Percentiles rank a stretch among this genome's conserved stretches.
Conservation (phyloP, 495 filamentous ascomycete genomes). For the Aspergillus mulundensis region DNA sequence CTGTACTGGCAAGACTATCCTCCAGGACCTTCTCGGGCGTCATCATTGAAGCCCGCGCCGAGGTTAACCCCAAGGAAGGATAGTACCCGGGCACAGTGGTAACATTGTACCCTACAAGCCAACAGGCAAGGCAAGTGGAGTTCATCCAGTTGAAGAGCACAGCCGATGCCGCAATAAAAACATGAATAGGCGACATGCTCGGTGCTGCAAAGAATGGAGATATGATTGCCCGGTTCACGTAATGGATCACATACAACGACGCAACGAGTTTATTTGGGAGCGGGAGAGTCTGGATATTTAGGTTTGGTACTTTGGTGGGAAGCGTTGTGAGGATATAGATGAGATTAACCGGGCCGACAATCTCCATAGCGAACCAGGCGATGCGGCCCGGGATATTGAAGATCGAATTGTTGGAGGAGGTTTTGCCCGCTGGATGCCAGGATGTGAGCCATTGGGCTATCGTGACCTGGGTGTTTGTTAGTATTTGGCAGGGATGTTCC, state of each 20-base stretch:
- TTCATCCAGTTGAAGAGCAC: conserved; percentile 75
- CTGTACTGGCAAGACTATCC: neutral
- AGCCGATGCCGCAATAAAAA: conserved; percentile 56
- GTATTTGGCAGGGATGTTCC: neutral
- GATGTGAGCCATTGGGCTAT: conserved; percentile 59
- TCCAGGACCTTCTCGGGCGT: neutral
- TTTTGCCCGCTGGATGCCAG: conserved; percentile 78
- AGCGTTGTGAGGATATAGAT: conserved; percentile 70
- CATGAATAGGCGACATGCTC: conserved; percentile 84
- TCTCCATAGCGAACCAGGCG: conserved; percentile 86
- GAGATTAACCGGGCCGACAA: conserved; percentile 68
- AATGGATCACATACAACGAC: conserved; percentile 60
- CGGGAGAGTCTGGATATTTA: conserved; percentile 20
- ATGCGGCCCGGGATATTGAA: conserved; percentile 87
- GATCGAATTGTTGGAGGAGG: conserved; percentile 58
- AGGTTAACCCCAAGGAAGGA: neutral
- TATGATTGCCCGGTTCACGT: conserved; percentile 81
- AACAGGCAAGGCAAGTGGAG: conserved; percentile 68
- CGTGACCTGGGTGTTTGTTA: conserved; percentile 41
- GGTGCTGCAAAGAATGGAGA: conserved; percentile 75
- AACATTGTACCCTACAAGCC: conserved; percentile 58
- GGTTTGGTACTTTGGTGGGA: conserved; percentile 14
- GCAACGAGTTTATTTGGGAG: conserved; percentile 31
- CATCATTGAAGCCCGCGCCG: neutral
- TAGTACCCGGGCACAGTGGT: conserved; percentile 23